Conservation (phyloP, 768 basidiomycete species). For the Tulasnella sp. region DNA sequence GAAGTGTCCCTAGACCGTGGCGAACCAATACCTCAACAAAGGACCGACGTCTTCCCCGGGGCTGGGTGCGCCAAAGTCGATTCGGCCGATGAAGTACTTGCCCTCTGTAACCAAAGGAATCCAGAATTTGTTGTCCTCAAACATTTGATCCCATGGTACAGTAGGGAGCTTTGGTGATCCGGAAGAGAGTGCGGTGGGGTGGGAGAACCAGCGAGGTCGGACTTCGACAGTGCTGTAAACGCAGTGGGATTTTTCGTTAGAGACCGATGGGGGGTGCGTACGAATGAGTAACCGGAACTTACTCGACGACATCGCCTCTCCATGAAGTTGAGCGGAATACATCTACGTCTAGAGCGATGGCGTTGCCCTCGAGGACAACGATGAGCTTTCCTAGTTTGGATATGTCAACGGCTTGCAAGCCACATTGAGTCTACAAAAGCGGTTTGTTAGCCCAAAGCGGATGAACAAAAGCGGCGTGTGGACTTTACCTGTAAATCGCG, state of each 20-base stretch:
- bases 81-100: conserved; percentile 42
- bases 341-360: conserved; percentile 18
- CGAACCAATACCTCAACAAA: conserved; percentile 16
- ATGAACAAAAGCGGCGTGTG: neutral
- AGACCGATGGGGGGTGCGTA: neutral
- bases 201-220: conserved; percentile 12
- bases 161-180: neutral
- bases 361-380: conserved; percentile 14
- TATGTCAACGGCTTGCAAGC: conserved; percentile 16
- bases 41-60: conserved; percentile 19
- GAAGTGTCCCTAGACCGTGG: conserved; percentile 9
- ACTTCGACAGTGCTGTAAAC: conserved; percentile 7
- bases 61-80: conserved; percentile 33
- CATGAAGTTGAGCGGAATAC: conserved; percentile 15
- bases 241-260: neutral
- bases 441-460: neutral
- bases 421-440: neutral
- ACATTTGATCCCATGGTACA: conserved; percentile 16
- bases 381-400: conserved; percentile 18
- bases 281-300: neutral
- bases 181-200: neutral
- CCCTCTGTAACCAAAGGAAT: conserved; percentile 49
- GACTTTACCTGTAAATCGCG: conserved; percentile 4
- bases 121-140: conserved; percentile 38
- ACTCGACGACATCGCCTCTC: conserved; percentile 15